Percentiles rank a stretch among this genome's conserved stretches.
phyloP scores from a whole-genome alignment of 106 monocot species.

The Dioscorea zingiberensis region DNA sequence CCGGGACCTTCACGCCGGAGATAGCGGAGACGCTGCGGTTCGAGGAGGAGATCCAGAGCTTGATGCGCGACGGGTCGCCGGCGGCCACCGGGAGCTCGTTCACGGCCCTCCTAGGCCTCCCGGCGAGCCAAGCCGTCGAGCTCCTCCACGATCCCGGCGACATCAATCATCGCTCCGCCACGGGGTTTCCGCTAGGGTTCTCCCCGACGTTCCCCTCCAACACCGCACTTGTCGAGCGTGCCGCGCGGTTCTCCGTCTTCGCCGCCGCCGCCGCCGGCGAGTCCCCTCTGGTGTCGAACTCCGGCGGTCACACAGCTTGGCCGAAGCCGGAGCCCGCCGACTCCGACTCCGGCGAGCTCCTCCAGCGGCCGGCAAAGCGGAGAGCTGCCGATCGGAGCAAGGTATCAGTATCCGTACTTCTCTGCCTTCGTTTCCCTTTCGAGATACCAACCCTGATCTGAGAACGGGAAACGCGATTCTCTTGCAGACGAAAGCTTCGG shows the following conservation, averaged over 20 bases:
- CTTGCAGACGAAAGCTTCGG: slow-evolving; percentile 22
- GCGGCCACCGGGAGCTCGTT: slow-evolving; percentile 24
- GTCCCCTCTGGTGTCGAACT: slow-evolving; percentile 42
- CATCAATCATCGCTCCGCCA: background rate
- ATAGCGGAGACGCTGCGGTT: slow-evolving; percentile 45
- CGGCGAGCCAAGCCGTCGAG: slow-evolving; percentile 52
- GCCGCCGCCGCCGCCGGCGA: slow-evolving; percentile 27
- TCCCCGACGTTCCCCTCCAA: slow-evolving; percentile 78
- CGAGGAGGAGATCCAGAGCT: slow-evolving; percentile 72
- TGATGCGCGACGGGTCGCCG: slow-evolving; percentile 19
- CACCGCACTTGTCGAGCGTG: slow-evolving; percentile 63
- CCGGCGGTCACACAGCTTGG: slow-evolving; percentile 13
- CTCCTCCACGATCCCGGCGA: slow-evolving; percentile 44
- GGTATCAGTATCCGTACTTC: slow-evolving; percentile 9
- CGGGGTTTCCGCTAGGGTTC: slow-evolving; percentile 14
- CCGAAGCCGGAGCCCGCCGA: slow-evolving; percentile 47
- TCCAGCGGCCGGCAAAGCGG: slow-evolving; percentile 27
- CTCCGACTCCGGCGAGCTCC: slow-evolving; percentile 14
- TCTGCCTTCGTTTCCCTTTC: background rate
- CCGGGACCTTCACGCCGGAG: slow-evolving; percentile 28
- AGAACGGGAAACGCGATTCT: background rate
- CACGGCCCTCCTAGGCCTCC: slow-evolving; percentile 81
- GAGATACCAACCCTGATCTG: background rate
- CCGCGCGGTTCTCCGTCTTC: slow-evolving; percentile 78
- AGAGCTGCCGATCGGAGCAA: slow-evolving; percentile 47